Percentiles rank a stretch among this genome's conserved stretches.
Evolutionary conservation across 2,329 filamentous ascomycete genomes (phyloP).

Genomic region (Aspergillus pseudoviridinutans): DNA sequence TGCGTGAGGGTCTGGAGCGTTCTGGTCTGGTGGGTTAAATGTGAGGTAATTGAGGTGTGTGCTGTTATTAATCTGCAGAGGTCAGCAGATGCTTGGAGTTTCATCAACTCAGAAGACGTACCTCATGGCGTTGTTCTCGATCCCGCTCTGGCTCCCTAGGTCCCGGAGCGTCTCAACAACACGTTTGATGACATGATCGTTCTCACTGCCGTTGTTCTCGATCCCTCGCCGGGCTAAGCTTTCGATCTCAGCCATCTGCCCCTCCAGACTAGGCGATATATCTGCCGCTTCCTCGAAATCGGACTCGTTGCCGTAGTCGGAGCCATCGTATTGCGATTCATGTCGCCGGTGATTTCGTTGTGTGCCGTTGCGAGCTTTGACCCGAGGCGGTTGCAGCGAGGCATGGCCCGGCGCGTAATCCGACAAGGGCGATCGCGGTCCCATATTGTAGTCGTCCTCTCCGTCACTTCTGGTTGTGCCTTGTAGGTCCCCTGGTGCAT

Average conservation of each 20-base stretch:
- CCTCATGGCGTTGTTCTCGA: conserved; percentile 56
- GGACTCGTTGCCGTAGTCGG: conserved; percentile 55
- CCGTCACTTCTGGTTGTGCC: conserved; percentile 27
- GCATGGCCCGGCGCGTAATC: conserved; percentile 19
- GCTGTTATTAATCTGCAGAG: conserved; percentile 52
- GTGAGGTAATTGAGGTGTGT: conserved; percentile 55
- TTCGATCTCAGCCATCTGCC: conserved; percentile 54
- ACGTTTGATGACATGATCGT: conserved; percentile 50
- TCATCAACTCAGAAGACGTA: conserved; percentile 23
- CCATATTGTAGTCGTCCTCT: conserved; percentile 29
- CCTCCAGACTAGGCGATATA: conserved; percentile 53
- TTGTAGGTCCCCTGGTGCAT: conserved; percentile 26
- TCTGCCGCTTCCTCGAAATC: conserved; percentile 51
- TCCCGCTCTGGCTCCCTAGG: conserved; percentile 51
- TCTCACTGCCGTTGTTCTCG: conserved; percentile 49
- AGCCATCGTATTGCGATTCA: conserved; percentile 53
- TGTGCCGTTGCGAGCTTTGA: conserved; percentile 35
- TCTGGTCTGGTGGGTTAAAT: conserved; percentile 59
- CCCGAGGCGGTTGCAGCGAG: conserved; percentile 33
- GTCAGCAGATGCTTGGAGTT: conserved; percentile 1
- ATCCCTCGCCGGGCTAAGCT: conserved; percentile 51
- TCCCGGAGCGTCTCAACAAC: conserved; percentile 51
- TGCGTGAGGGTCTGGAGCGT: conserved; percentile 56
- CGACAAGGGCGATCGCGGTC: conserved; percentile 22
- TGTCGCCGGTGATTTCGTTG: conserved; percentile 36